These are phyloP conservation scores for Colletotrichum trifolii DNA, from an alignment of 2,329 filamentous ascomycete genomes.

Conservation along the genomic window DNA sequence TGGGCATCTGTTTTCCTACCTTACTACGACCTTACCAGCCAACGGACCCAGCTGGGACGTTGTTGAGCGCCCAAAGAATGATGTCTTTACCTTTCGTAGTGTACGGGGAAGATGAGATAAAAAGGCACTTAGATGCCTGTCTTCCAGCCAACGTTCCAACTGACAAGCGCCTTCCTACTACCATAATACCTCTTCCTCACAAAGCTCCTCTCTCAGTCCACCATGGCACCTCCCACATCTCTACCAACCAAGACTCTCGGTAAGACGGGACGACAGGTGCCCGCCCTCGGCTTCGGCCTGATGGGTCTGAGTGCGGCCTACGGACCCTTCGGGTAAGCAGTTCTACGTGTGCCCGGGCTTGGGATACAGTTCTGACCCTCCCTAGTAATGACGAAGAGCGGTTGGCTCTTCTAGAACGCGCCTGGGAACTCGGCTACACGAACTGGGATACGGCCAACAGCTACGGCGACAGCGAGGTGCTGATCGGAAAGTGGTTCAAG, in stretches of 20 bases:
- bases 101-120: no score
- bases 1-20: no score
- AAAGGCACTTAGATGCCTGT: no score
- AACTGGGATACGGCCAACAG: slow-evolving; percentile 63
- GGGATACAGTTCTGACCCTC: not conserved
- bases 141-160: no score
- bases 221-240: slow-evolving; percentile 11
- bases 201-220: no score
- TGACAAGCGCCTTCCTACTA: not conserved
- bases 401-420: slow-evolving; percentile 61
- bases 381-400: slow-evolving; percentile 57
- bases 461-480: slow-evolving; percentile 60
- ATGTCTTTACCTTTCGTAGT: no score
- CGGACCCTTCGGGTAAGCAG: slow-evolving; percentile 40
- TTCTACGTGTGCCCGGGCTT: accelerated
- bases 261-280: slow-evolving; percentile 62
- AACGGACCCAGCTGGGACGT: no score
- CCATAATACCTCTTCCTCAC: not conserved
- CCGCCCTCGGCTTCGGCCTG: slow-evolving; percentile 62
- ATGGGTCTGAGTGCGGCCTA: slow-evolving; percentile 60
- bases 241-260: slow-evolving; percentile 58
- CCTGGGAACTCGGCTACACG: slow-evolving; percentile 59
- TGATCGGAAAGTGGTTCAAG: slow-evolving; percentile 63
- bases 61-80: no score
- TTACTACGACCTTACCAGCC: no score